phyloP scores from a whole-genome alignment of 2,329 filamentous ascomycete species.

The Tolypocladium cylindrosporum region DNA sequence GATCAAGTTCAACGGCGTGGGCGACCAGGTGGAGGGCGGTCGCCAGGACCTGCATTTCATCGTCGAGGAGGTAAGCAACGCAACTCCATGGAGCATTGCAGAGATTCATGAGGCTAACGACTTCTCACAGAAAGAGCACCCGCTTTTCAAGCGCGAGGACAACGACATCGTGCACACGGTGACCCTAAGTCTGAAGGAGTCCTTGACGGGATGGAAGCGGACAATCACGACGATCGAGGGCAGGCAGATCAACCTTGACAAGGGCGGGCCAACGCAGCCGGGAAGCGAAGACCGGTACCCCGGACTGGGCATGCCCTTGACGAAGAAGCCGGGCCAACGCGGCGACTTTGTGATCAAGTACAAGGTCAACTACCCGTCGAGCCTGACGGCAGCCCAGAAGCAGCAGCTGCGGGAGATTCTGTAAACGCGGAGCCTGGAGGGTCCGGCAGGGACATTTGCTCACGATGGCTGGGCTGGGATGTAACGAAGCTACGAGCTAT shows the following conservation, averaged over 20 bases:
- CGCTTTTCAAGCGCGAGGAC: conserved; percentile 74
- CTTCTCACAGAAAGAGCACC: conserved; percentile 64
- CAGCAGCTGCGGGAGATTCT: conserved; percentile 70
- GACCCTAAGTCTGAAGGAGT: conserved; percentile 83
- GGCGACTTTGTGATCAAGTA: conserved; percentile 86
- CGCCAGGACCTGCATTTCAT: conserved; percentile 94
- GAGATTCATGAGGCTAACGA: conserved; percentile 5
- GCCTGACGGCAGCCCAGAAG: conserved; percentile 70
- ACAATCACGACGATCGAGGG: conserved; percentile 93
- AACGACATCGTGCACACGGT: conserved; percentile 76
- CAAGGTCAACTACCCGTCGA: conserved; percentile 85
- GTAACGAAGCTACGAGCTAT: background rate
- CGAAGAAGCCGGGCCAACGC: conserved; percentile 74
- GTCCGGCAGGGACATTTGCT: background rate
- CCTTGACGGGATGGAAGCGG: conserved; percentile 84
- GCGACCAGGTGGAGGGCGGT: conserved; percentile 92
- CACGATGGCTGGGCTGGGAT: background rate
- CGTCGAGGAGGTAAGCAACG: conserved; percentile 68
- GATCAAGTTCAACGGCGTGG: conserved; percentile 97
- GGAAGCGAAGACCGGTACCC: conserved; percentile 76
- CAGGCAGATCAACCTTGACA: conserved; percentile 70
- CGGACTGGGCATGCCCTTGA: conserved; percentile 83
- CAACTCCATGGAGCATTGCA: too few species aligned
- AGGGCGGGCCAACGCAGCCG: conserved; percentile 75
- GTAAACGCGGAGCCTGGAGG: conserved; percentile 18